Percentiles rank a stretch among this genome's conserved stretches.
phyloP scores from a whole-genome alignment of 2,329 filamentous ascomycete genomes.

The Xylariaceae sp. region DNA sequence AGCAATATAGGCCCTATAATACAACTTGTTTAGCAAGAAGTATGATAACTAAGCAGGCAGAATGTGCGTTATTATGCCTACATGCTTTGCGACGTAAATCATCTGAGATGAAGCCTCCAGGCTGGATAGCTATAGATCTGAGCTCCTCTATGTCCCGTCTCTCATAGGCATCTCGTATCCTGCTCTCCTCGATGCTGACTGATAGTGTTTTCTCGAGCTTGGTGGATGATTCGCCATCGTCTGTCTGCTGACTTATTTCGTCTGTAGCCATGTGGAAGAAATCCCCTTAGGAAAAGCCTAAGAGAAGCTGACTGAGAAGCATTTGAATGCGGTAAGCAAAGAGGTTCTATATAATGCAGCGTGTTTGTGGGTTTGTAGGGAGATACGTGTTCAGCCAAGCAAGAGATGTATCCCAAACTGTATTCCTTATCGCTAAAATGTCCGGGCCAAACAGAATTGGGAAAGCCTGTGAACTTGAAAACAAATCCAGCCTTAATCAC shows the following conservation, averaged over 20 bases:
- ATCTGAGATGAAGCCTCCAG: slow-evolving; percentile 66
- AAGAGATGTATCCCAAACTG: no score
- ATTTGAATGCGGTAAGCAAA: no score
- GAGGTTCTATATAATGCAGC: no score
- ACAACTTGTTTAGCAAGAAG: slow-evolving; percentile 4
- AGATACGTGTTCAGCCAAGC: no score
- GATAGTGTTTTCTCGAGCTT: slow-evolving; percentile 43
- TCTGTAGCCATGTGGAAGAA: slow-evolving; percentile 18
- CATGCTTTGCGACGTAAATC: slow-evolving; percentile 70
- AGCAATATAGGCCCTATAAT: slow-evolving; percentile 46
- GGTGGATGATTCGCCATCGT: slow-evolving; percentile 11
- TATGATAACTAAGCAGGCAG: slow-evolving; percentile 3
- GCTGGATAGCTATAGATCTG: slow-evolving; percentile 54
- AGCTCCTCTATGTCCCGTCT: slow-evolving; percentile 54
- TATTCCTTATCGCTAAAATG: no score
- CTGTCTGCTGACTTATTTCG: slow-evolving; percentile 11
- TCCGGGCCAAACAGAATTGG: no score
- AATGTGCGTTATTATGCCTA: slow-evolving; percentile 48
- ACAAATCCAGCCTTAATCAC: no score
- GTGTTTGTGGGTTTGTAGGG: no score
- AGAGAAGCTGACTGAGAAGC: no score
- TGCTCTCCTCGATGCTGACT: no score
- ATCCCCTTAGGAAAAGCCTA: no score
- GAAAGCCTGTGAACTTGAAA: no score
- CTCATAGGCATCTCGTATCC: slow-evolving; percentile 59